Base-by-base conservation (phyloP, 345 rosid species). In the Fremontodendron californicum region DNA sequence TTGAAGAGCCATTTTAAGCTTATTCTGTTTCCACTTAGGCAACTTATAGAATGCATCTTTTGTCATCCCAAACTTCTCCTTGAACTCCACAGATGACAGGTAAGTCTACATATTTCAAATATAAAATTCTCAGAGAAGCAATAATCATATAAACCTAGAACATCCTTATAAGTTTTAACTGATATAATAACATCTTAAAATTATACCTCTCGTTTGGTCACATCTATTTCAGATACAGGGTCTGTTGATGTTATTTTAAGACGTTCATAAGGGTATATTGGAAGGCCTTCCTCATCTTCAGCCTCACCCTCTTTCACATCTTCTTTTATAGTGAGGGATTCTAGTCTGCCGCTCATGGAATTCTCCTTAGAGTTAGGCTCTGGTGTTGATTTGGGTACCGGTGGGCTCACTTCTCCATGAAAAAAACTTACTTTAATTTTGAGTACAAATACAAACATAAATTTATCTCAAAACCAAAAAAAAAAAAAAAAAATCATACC, bases 11-110 rank as follows among this genome's bases (percentile, higher is more conserved):
- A 92, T 92, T 79, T 96, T 96, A 75, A 88, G 97, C 88, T 96
- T 96, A 94, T 94, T 96, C 82, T 94, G 98, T 84, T 94, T 96
- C 99, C 99, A 96, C 86, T 94, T 96, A 0, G 99, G 97, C 76
- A 94, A 78, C 90, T 92, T 91, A 77, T 85, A 80, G 90, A 96
- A 96, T 48, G 89, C 97, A 70, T 75, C 87, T 80, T 88, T 96
- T 54, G 85, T 43, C 99, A 94, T 92, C 73, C 94, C 97, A 62
- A 96, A 92, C 85, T 92, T 92, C 90, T 94, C 98, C 81, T 81
- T 87, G 85, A 96, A 96, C 73, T 90, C 99, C 45, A 75, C 87
- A 0, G 87, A 55, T 43, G 91, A 90, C 75, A 96, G 74, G 81
- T 94, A 94, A 39, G 97, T 91, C 99, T 96, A 88, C 87, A 81